Conservation (phyloP, 2,329 filamentous ascomycete genomes). For the Monilinia laxa region DNA sequence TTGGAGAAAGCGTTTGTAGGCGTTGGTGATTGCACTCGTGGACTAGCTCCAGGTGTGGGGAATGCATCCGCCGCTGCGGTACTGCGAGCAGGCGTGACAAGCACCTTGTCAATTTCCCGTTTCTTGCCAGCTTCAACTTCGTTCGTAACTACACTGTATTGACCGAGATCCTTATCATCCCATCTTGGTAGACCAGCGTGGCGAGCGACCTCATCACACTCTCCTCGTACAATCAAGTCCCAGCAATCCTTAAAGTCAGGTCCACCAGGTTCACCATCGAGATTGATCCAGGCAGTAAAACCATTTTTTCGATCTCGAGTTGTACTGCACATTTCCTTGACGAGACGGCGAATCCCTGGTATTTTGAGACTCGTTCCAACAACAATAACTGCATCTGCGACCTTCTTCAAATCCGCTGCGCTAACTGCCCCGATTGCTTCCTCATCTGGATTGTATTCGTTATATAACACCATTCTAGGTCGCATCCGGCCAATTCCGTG, state of each 20-base stretch:
- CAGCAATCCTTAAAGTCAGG: slow-evolving; percentile 89
- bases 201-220: slow-evolving; percentile 82
- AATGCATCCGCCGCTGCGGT: slow-evolving; percentile 50
- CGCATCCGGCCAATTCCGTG: slow-evolving; percentile 89
- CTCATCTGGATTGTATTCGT: slow-evolving; percentile 94
- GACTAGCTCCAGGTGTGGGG: slow-evolving; percentile 58
- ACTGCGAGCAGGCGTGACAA: slow-evolving; percentile 41
- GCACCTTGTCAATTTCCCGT: slow-evolving; percentile 46
- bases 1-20: slow-evolving; percentile 28
- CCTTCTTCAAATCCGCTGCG: slow-evolving; percentile 76
- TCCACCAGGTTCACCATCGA: slow-evolving; percentile 77
- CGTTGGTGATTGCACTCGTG: slow-evolving; percentile 45
- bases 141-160: slow-evolving; percentile 48
- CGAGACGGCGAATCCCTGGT: slow-evolving; percentile 84
- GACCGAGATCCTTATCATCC: slow-evolving; percentile 55
- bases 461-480: slow-evolving; percentile 94
- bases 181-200: slow-evolving; percentile 63
- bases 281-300: slow-evolving; percentile 91
- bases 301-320: slow-evolving; percentile 81
- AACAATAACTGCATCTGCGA: slow-evolving; percentile 89
- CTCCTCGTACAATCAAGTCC: slow-evolving; percentile 85
- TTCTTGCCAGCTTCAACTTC: slow-evolving; percentile 45
- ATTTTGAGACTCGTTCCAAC: slow-evolving; percentile 96
- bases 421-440: slow-evolving; percentile 94
- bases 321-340: slow-evolving; percentile 84